A percentile compares a stretch with the other conserved stretches of the same genome.
Evolutionary conservation across 2,329 filamentous ascomycete species (phyloP).

Genomic region (Leptodontidium sp.): DNA sequence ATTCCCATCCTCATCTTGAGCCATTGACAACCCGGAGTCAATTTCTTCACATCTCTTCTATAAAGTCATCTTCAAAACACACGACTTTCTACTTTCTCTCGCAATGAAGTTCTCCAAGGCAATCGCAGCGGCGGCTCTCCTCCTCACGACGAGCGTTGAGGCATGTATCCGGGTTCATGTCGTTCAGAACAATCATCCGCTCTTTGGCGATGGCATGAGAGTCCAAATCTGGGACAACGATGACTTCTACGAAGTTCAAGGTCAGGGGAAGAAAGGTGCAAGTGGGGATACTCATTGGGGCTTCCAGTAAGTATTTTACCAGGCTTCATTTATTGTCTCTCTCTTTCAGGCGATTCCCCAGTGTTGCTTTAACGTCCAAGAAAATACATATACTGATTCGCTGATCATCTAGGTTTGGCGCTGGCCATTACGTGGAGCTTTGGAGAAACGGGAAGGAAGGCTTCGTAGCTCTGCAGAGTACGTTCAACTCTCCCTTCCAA

Average conservation of each 20-base stretch:
- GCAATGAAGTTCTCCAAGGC: not conserved
- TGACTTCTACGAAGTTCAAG: not conserved
- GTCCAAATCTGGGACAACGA: not conserved
- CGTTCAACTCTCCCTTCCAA: not conserved
- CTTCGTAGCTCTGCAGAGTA: not conserved
- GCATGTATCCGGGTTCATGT: not conserved
- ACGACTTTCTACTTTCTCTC: too few species aligned
- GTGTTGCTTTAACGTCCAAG: too few species aligned
- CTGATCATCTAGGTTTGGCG: not conserved
- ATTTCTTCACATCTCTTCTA: too few species aligned
- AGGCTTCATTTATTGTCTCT: too few species aligned
- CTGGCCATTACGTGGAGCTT: not conserved
- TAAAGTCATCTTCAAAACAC: too few species aligned
- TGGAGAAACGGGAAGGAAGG: not conserved
- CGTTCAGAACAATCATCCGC: not conserved
- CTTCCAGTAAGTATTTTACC: not conserved
- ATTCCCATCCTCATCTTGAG: too few species aligned
- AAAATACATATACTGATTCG: too few species aligned
- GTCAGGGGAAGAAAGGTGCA: not conserved
- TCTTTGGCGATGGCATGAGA: not conserved
- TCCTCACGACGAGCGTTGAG: not conserved
- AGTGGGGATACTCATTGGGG: not conserved
- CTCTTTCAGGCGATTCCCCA: too few species aligned
- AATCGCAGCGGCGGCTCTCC: not conserved
- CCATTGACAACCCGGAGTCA: too few species aligned